A percentile compares a stretch with the other conserved stretches of the same genome.
phyloP scores from a whole-genome alignment of 2,329 filamentous ascomycete species.

The Lasiodiplodia citricola region DNA sequence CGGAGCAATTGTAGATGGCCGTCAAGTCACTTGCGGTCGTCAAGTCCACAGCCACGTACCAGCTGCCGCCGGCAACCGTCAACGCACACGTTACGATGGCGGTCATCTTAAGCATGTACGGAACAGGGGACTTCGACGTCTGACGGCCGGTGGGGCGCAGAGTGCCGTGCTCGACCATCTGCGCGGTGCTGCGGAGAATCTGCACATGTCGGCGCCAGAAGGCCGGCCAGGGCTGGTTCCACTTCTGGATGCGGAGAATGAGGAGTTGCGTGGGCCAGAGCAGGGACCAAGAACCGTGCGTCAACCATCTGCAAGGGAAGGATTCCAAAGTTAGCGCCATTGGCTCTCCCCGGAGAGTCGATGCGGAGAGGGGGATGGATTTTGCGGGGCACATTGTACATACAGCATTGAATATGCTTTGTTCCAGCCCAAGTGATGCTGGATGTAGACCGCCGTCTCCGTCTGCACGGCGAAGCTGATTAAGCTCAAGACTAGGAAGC shows the following conservation, averaged over 20 bases:
- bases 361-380: not conserved
- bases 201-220: conserved; percentile 82
- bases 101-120: conserved; percentile 80
- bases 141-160: conserved; percentile 65
- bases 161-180: conserved; percentile 85
- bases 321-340: not conserved
- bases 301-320: conserved; percentile 67
- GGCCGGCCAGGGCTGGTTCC: conserved; percentile 75
- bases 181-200: conserved; percentile 68
- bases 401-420: conserved; percentile 99
- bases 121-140: conserved; percentile 59
- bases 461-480: conserved; percentile 93
- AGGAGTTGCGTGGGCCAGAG: conserved; percentile 86
- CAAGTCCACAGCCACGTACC: conserved; percentile 94
- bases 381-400: conserved; percentile 34
- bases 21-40: conserved; percentile 94
- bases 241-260: conserved; percentile 79
- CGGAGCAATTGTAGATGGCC: conserved; percentile 98
- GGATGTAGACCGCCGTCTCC: conserved; percentile 93
- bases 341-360: not conserved
- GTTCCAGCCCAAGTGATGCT: conserved; percentile 89
- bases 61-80: conserved; percentile 88
- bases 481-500: conserved; percentile 83
- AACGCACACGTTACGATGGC: conserved; percentile 82
- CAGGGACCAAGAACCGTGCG: conserved; percentile 90